phyloP scores from a whole-genome alignment of 257 asterid species.

The Solanum virginianum region DNA sequence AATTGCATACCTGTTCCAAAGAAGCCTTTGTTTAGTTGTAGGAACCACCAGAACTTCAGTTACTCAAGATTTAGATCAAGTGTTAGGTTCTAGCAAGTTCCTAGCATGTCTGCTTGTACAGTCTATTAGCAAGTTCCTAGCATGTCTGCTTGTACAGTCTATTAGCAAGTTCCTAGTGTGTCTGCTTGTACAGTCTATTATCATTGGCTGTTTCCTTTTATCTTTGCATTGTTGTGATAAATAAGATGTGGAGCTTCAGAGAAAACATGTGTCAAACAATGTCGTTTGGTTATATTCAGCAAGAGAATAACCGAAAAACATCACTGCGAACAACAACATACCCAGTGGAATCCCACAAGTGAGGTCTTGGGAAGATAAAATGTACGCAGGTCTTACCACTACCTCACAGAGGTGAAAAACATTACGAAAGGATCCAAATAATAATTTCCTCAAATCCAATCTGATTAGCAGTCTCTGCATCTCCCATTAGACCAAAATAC shows the following conservation, averaged over 20 bases:
- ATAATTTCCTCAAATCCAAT: too few species aligned
- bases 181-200: neutral
- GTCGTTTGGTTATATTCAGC: neutral
- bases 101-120: neutral
- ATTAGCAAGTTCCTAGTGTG: neutral
- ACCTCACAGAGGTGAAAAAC: too few species aligned
- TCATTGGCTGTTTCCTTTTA: neutral
- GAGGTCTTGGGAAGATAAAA: too few species aligned
- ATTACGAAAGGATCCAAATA: neutral
- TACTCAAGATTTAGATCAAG: neutral
- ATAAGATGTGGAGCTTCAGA: neutral
- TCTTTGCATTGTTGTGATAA: neutral
- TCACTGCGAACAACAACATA: neutral
- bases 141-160: neutral
- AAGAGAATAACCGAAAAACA: neutral
- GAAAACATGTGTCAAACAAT: too few species aligned
- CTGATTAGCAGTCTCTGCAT: too few species aligned
- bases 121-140: neutral
- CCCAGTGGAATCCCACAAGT: too few species aligned
- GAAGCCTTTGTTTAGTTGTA: neutral
- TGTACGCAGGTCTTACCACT: neutral
- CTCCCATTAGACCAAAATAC: too few species aligned
- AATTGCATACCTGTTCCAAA: constrained; percentile 32
- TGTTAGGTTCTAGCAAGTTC: neutral
- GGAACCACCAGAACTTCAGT: neutral